Evolutionary conservation across 2,329 filamentous ascomycete genomes (phyloP).

Genomic region (Sporothrix variecibatus): DNA sequence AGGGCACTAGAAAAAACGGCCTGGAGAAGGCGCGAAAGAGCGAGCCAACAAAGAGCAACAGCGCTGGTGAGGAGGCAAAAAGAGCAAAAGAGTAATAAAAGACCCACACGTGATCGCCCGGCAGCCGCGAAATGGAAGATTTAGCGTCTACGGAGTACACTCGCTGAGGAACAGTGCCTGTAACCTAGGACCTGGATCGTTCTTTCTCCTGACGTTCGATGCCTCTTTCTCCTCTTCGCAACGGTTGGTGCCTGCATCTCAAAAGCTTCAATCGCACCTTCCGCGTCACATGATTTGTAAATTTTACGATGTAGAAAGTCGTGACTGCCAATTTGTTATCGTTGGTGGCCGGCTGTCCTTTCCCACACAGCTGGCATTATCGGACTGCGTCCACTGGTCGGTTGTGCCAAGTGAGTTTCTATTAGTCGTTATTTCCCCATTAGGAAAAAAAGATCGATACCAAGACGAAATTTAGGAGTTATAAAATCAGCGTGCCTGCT

Average conservation of each 20-base stretch:
- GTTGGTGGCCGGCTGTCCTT: background rate
- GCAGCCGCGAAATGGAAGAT: background rate
- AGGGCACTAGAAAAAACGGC: background rate
- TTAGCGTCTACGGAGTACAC: background rate
- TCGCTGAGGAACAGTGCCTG: background rate
- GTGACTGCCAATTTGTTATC: background rate
- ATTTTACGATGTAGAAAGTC: background rate
- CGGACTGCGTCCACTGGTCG: constrained; percentile 10
- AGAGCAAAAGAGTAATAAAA: background rate
- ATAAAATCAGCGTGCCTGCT: background rate
- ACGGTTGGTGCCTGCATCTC: background rate
- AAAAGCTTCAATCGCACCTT: constrained; percentile 13
- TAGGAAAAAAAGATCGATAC: constrained; percentile 27
- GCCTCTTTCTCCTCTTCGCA: background rate
- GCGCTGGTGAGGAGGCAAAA: background rate
- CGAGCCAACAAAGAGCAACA: background rate
- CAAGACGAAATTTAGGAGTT: background rate
- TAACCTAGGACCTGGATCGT: background rate
- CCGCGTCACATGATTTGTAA: background rate
- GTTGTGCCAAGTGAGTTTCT: background rate
- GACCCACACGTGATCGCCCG: constrained; percentile 12
- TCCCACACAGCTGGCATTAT: constrained; percentile 12
- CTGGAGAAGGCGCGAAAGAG: constrained; percentile 6
- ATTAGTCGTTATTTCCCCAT: constrained; percentile 25
- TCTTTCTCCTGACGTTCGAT: constrained; percentile 2